These are phyloP conservation scores for Yarrowia sp. DNA, from an alignment of 805 yeast species.

Conservation along the genomic window DNA sequence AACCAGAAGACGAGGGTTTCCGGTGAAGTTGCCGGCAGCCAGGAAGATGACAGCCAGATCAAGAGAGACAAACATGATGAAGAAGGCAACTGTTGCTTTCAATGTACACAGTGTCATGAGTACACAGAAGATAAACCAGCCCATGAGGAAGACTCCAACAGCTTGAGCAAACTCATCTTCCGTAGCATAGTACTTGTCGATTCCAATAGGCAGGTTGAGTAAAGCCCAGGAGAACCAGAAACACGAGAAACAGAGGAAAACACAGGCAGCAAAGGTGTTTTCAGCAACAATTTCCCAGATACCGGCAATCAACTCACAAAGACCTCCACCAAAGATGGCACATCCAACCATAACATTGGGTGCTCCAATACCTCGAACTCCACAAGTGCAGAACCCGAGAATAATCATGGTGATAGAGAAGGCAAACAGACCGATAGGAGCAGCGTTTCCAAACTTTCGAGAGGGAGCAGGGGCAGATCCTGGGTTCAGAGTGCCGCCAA, in stretches of 20 bases:
- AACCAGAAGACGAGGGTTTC: conserved; percentile 50
- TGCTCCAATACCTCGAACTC: conserved; percentile 62
- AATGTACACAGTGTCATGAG: conserved; percentile 61
- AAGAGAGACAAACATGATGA: conserved; percentile 60
- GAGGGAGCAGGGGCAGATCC: conserved; percentile 48
- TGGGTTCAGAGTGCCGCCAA: conserved; percentile 46
- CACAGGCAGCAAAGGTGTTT: conserved; percentile 68
- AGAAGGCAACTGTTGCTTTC: conserved; percentile 72
- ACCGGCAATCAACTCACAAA: conserved; percentile 65
- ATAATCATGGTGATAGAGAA: conserved; percentile 69
- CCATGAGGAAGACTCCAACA: conserved; percentile 63
- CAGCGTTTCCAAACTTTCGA: conserved; percentile 66
- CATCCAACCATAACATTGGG: conserved; percentile 64
- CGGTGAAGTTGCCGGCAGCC: conserved; percentile 59
- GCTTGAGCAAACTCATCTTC: conserved; percentile 52
- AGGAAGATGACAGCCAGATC: conserved; percentile 52
- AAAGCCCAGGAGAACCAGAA: conserved; percentile 73
- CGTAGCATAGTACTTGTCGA: conserved; percentile 53
- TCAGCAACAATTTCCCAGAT: conserved; percentile 70
- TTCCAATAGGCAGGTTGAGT: conserved; percentile 60
- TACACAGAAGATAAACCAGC: conserved; percentile 68
- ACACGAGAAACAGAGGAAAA: conserved; percentile 56
- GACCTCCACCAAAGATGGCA: conserved; percentile 68
- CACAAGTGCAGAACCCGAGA: conserved; percentile 59
- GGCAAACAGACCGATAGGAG: conserved; percentile 64